A percentile compares a stretch with the other conserved stretches of the same genome.
Conservation (phyloP, 495 filamentous ascomycete genomes). For the Aspergillus avenaceus region DNA sequence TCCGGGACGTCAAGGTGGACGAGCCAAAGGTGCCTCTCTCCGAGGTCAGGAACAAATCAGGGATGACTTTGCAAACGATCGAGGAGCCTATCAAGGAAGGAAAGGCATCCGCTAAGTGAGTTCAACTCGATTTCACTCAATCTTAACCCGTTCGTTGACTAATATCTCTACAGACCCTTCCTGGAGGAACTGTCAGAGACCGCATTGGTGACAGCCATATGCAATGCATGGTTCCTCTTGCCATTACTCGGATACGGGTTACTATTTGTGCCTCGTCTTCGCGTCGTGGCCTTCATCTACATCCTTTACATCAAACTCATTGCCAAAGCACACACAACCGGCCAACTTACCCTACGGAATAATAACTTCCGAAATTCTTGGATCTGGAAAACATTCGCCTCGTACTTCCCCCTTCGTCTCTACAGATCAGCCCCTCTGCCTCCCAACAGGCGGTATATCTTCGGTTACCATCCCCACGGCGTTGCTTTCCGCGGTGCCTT, state of each 20-base stretch:
- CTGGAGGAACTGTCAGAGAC: constrained; percentile 4
- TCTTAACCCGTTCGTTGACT: background rate
- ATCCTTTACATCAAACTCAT: constrained; percentile 67
- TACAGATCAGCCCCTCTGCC: constrained; percentile 42
- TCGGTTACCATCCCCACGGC: constrained; percentile 86
- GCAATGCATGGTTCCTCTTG: constrained; percentile 20
- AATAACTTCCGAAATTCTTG: constrained; percentile 58
- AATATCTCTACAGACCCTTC: constrained; percentile 13
- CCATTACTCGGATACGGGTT: constrained; percentile 17
- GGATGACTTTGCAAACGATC: constrained; percentile 11
- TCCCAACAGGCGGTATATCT: constrained; percentile 76
- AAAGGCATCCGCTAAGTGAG: constrained; percentile 9
- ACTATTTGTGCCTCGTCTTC: constrained; percentile 16
- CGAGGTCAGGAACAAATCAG: constrained; percentile 10
- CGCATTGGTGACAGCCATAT: constrained; percentile 10
- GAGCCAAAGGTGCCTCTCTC: constrained; percentile 6
- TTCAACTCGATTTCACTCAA: background rate
- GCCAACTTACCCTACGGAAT: constrained; percentile 61
- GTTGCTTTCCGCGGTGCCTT: constrained; percentile 83
- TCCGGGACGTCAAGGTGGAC: constrained; percentile 7
- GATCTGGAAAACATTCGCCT: constrained; percentile 16
- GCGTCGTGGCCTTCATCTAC: constrained; percentile 54
- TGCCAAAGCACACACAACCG: constrained; percentile 62
- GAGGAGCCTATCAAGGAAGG: background rate
- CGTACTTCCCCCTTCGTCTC: constrained; percentile 19